Conservation (phyloP, 345 rosid species). For the Draba incana region DNA sequence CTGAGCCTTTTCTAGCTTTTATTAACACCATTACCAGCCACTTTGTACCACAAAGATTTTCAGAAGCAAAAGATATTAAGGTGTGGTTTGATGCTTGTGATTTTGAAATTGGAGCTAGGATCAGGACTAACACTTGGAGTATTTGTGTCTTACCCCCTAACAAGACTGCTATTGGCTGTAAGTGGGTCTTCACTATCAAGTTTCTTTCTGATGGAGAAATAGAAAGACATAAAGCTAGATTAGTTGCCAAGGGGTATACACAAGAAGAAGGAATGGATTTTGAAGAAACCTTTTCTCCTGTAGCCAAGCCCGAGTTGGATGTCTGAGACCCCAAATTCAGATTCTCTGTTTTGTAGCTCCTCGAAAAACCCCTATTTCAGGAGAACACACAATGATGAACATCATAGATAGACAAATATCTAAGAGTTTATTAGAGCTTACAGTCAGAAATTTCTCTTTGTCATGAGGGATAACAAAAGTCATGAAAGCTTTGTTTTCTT, state of each 20-base stretch:
- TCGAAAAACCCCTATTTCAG: constrained; percentile 52
- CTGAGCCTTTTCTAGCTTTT: too few relatives aligned
- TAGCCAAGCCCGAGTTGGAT: constrained; percentile 70
- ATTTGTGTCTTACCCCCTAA: too few relatives aligned
- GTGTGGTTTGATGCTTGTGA: too few relatives aligned
- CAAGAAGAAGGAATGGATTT: not conserved
- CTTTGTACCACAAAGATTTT: too few relatives aligned
- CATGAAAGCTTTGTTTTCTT: constrained; percentile 66
- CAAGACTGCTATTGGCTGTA: too few relatives aligned
- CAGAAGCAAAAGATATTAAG: too few relatives aligned
- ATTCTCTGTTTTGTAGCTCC: constrained; percentile 71
- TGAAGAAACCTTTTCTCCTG: not conserved
- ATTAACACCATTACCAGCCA: too few relatives aligned
- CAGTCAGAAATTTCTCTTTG: constrained; percentile 65
- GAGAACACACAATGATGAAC: not conserved
- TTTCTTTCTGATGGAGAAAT: too few relatives aligned
- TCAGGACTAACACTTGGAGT: too few relatives aligned
- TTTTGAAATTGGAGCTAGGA: too few relatives aligned
- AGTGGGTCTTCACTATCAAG: too few relatives aligned
- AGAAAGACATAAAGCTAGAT: not conserved
- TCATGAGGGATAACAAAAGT: constrained; percentile 87
- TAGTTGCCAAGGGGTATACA: not conserved
- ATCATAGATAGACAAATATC: not conserved
- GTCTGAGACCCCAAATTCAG: constrained; percentile 70
- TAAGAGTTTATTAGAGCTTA: constrained; percentile 34